Evolutionary conservation across 306 rosid genomes (phyloP), one percentile per base, ranked within the genome.

Genomic region (Acacia crassicarpa): DNA sequence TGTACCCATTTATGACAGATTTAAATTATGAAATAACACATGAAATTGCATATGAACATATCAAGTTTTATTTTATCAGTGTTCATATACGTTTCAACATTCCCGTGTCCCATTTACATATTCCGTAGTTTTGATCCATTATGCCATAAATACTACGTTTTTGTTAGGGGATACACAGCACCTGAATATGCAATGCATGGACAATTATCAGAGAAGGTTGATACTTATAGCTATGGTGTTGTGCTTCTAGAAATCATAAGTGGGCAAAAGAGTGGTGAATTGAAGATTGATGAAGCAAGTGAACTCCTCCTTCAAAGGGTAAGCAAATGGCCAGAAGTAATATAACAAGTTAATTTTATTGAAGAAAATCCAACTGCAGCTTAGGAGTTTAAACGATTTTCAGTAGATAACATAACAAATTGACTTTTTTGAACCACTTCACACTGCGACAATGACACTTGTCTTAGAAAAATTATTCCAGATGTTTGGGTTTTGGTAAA

Each of bases 151-250:
- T 25, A 23, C 32, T 61, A 12, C 13, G 40, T 27, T 62, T 62
- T 62, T 62, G 68, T 62, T 6, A 62, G 68, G 68, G 68, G 68
- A 62, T 62, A 62, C 38, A 62, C 40, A 27, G 68, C 68, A 62
- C 68, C 68, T 62, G 68, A 62, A 27, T 62, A 62, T 62, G 68
- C 68, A 62, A 62, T 62, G 38, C 68, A 62, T 27, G 68, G 68
- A 27, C 68, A 62, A 62, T 14, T 62, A 27, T 62, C 68, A 27
- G 40, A 62, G 40, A 62, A 62, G 40, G 68, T 15, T 62, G 68
- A 62, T 62, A 62, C 68, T 27, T 62, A 62, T 6, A 62, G 68
- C 68, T 62, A 62, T 27, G 68, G 68, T 62, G 68, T 62, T 27
- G 68, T 62, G 6, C 38, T 62, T 27, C 68, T 62, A 62, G 68